Evolutionary conservation across 129 eudicot species (phyloP), one percentile per base, ranked within the genome.

Genomic region (Chrysanthemum seticuspe): DNA sequence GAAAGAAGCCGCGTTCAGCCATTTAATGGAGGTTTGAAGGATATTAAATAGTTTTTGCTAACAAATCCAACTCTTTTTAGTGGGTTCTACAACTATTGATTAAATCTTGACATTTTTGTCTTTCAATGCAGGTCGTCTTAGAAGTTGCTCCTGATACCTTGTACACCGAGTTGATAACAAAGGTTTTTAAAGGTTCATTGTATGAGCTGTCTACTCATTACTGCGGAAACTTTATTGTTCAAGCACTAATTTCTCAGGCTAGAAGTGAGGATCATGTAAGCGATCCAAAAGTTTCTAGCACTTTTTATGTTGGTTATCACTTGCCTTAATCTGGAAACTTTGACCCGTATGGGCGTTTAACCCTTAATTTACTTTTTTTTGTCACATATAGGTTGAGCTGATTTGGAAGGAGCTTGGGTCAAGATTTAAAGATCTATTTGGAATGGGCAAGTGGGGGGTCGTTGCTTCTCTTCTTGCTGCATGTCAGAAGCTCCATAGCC

Each of bases 391-490:
- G 98, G 80, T 93, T 81, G 87, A 84, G 74, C 73, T 81, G 54
- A 82, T 94, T 4, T 90, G 83, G 82, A 91, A 81, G 74, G 99
- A 94, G 74, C 89, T 94, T 67, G 93, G 96, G 12, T 52, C 89
- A 60, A 88, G 76, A 68, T 79, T 94, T 40, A 86, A 82, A 70
- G 83, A 90, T 76, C 89, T 94, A 65, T 84, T 94, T 58, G 97
- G 80, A 70, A 75, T 84, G 85, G 99, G 99, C 58, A 86, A 68
- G 79, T 70, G 86, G 76, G 99, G 99, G 19, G 97, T 94, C 73
- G 89, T 94, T 84, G 99, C 93, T 62, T 89, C 97, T 83, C 73
- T 94, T 47, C 68, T 94, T 62, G 96, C 97, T 68, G 84, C 99
- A 75, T 75, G 89, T 71, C 89, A 86, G 68, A 94, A 83, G 81